Conservation (phyloP, 2,329 filamentous ascomycete genomes). For the Pseudopyrenochaeta lycopersici region DNA sequence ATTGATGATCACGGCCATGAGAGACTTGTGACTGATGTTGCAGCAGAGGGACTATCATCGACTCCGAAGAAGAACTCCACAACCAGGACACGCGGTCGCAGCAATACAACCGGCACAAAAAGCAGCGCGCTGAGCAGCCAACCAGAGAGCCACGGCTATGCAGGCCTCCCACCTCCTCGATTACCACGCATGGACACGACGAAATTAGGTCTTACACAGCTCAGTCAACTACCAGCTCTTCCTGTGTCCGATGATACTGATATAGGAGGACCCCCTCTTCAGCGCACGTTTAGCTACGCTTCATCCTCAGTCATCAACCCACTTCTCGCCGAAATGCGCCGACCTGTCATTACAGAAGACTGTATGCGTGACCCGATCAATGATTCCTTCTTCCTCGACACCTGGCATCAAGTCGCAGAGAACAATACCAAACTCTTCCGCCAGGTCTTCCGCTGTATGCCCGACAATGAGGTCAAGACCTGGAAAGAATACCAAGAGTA, state of each 20-base stretch:
- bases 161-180: conserved; percentile 67
- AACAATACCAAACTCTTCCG: conserved; percentile 97
- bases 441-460: conserved; percentile 94
- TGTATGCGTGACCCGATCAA: conserved; percentile 94
- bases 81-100: conserved; percentile 38
- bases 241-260: conserved; percentile 80
- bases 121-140: conserved; percentile 40
- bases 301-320: conserved; percentile 60
- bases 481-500: conserved; percentile 95
- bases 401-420: conserved; percentile 85
- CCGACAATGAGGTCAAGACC: conserved; percentile 89
- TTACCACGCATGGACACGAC: conserved; percentile 69
- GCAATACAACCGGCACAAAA: conserved; percentile 42
- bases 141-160: conserved; percentile 56
- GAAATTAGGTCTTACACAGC: conserved; percentile 72
- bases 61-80: conserved; percentile 59
- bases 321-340: conserved; percentile 71
- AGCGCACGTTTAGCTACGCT: conserved; percentile 60
- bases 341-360: conserved; percentile 80
- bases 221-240: conserved; percentile 75
- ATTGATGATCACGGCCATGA: conserved; percentile 73
- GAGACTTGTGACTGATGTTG: conserved; percentile 71
- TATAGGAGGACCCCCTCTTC: conserved; percentile 76
- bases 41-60: conserved; percentile 64
- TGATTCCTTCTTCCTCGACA: conserved; percentile 82